Evolutionary conservation across 768 basidiomycete species (phyloP).

Genomic region (Rhizopogon roseolus): DNA sequence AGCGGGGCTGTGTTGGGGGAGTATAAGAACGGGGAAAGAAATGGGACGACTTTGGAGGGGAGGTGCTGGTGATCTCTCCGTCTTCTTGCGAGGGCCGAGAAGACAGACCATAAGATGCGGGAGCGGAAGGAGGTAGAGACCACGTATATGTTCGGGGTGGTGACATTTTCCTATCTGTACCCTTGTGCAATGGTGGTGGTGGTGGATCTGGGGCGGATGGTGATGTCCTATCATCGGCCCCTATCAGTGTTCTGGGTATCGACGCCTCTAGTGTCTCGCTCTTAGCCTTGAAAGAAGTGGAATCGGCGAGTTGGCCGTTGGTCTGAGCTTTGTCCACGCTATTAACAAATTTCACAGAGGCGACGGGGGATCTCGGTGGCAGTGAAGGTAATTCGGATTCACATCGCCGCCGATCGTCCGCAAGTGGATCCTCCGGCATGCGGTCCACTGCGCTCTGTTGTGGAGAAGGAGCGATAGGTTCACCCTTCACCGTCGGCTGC

Average conservation of each 20-base stretch:
- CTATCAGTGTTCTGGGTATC: not conserved
- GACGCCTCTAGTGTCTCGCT: not conserved
- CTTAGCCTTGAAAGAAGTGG: not conserved
- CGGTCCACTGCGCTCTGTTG: not conserved
- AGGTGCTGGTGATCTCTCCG: constrained; percentile 43
- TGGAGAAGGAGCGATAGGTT: not conserved
- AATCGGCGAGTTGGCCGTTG: not conserved
- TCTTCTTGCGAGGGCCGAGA: constrained; percentile 44
- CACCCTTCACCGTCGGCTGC: not conserved
- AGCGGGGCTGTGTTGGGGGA: constrained; percentile 45
- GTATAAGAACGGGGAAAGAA: constrained; percentile 36
- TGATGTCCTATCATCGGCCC: not conserved
- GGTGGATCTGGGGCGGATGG: not conserved
- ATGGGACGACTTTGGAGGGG: constrained; percentile 25
- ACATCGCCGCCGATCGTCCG: not conserved
- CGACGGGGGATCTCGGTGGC: not conserved
- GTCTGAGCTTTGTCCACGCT: not conserved
- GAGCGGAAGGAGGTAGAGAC: not conserved
- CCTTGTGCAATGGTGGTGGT: not conserved
- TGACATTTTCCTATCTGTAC: not conserved
- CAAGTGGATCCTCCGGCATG: not conserved
- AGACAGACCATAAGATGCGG: constrained; percentile 4
- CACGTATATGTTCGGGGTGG: not conserved
- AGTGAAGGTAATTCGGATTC: not conserved
- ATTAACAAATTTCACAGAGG: not conserved